Base-by-base conservation (phyloP, 495 filamentous ascomycete species). In the Aspergillus sclerotiicarbonarius region DNA sequence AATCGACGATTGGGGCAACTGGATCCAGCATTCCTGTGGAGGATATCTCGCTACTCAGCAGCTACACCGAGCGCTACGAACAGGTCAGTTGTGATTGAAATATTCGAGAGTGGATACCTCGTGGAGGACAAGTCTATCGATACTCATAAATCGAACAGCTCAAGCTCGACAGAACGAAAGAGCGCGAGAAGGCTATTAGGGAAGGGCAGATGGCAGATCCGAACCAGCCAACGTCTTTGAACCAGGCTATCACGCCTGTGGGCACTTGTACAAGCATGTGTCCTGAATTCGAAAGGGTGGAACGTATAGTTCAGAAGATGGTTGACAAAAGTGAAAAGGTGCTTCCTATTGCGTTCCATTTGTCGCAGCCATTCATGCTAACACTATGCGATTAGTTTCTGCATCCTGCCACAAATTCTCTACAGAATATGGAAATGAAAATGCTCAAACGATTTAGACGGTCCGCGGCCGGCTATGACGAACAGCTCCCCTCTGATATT, bases 241-340 rank as follows among this genome's bases (percentile, higher is more conserved):
- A 87, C 41, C 84, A 96, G 57, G 92, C 94, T 4, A 89, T 97
- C 44, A 88, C 87, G 4, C 92, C 91, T 18, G 86, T 90, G 54
- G 94, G 93, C 9, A 93, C 88, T 53, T 98, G 92, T 66, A 84
- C 89, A 61, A 86, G 90, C 58, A 97, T 96, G 92, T 99, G 95
- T 70, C 90, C 95, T 0, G 87, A 93, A 61, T 96, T 85, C 65
- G 95, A 99, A 73, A 78, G 87, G 37, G 81, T 92, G 13, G 83
- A 88, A 32, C 84, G 92, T 18, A 92, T 96, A 50, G 84, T 88
- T 58, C 80, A 86, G 61, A 80, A 82, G 56, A 82, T 80, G 76
- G 80, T 86, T 33, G 84, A 87, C 65, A 78, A 76, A 53, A 78
- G 74, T 55, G 84, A 87, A 70, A 84, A 82, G 76, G 84, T 83